Evolutionary conservation across 108 stramenopile species (phyloP).

Genomic region (Hondaea fermentalgiana): DNA sequence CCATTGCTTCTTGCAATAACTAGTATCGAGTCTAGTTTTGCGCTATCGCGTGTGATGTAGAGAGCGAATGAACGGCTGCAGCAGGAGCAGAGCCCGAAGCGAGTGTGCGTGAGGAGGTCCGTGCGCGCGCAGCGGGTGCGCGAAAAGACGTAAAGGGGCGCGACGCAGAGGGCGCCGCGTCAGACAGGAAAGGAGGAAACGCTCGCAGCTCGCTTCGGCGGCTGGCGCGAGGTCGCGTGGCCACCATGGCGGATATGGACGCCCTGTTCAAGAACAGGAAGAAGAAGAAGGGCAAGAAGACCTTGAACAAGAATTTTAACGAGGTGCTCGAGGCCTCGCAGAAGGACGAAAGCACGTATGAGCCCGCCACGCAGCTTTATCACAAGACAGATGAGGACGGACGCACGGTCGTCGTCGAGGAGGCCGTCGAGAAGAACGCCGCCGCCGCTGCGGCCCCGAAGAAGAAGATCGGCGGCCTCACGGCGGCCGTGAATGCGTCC

Average conservation of each 20-base stretch:
- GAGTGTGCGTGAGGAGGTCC: too few relatives aligned
- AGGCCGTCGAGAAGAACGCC: not conserved
- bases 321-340: not conserved
- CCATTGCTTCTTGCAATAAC: too few relatives aligned
- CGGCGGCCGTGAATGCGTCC: not conserved
- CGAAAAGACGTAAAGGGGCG: too few relatives aligned
- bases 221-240: not conserved
- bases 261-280: not conserved
- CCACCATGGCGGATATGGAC: not conserved
- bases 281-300: constrained; percentile 15
- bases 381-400: not conserved
- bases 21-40: too few relatives aligned
- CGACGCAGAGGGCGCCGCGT: too few relatives aligned
- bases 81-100: too few relatives aligned
- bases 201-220: not conserved
- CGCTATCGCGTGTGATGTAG: too few relatives aligned
- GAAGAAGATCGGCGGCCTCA: not conserved
- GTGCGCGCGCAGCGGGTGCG: too few relatives aligned
- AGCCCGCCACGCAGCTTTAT: not conserved
- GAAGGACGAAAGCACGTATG: not conserved
- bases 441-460: not conserved
- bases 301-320: not conserved
- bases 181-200: not conserved
- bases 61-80: too few relatives aligned
- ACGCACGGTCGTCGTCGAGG: not conserved